A percentile compares a stretch with the other conserved stretches of the same genome.
These are phyloP conservation scores for Coriaria nepalensis DNA, from an alignment of 306 rosid genomes.

Conservation along the genomic window DNA sequence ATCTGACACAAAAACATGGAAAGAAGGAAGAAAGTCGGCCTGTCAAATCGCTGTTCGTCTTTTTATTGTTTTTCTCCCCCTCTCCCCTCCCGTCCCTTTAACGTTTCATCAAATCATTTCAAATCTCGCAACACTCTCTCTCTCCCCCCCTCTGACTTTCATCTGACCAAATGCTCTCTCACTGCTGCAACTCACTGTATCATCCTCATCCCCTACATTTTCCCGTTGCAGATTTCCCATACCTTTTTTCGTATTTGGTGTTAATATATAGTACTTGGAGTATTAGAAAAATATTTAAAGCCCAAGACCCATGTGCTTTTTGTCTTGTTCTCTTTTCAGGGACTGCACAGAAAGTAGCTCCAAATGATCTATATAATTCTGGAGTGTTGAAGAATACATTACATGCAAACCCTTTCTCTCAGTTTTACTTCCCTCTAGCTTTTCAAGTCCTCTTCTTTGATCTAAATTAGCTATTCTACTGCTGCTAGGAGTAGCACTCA, in stretches of 20 bases:
- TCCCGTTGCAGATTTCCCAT: background rate
- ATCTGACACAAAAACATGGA: no score
- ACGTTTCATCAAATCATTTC: conserved; percentile 54
- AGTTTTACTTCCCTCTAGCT: background rate
- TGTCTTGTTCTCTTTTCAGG: conserved; percentile 31
- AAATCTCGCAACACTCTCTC: conserved; percentile 13
- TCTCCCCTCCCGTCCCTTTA: conserved; percentile 10
- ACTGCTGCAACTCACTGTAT: background rate
- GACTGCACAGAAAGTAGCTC: conserved; percentile 4
- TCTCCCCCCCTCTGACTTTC: conserved; percentile 2
- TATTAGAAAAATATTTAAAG: conserved; percentile 3
- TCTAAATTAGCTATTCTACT: conserved; percentile 7
- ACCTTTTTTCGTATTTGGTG: no score
- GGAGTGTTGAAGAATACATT: conserved; percentile 18
- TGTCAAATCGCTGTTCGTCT: conserved; percentile 57
- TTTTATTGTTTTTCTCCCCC: conserved; percentile 24
- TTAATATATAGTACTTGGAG: no score
- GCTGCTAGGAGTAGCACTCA: conserved; percentile 14
- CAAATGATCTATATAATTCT: background rate
- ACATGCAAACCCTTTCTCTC: conserved; percentile 16
- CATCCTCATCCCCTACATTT: background rate
- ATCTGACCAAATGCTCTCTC: conserved; percentile 1
- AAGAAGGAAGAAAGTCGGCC: conserved; percentile 21
- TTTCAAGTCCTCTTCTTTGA: conserved; percentile 11
- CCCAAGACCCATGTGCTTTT: conserved; percentile 34